Base-by-base conservation (phyloP, 2,329 filamentous ascomycete genomes). In the Talaromyces piceae region DNA sequence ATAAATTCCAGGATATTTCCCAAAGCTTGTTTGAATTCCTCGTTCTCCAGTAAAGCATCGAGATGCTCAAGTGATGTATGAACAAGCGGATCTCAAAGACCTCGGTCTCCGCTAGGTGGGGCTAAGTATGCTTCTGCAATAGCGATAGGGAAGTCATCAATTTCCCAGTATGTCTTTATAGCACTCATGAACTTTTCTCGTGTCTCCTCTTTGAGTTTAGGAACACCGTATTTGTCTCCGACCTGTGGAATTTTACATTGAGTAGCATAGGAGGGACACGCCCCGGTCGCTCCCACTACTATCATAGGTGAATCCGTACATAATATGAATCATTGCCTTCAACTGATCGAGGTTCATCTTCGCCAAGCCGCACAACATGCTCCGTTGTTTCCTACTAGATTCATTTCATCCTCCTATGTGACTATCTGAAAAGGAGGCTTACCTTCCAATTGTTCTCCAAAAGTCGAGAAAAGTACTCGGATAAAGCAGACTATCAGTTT, bases 321-420 rank as follows among this genome's bases (percentile, higher is more conserved):
- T 59, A 28, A 58, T 62, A 26, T 53, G 49, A 23, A 64, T 45
- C 59, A 60, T 63, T 48, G 58, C 60, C 52, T 59, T n/a, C n/a
- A n/a, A n/a, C n/a, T n/a, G n/a, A n/a, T n/a, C n/a, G n/a, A n/a
- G n/a, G n/a, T n/a, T n/a, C n/a, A n/a, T n/a, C n/a, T n/a, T n/a
- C n/a, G n/a, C n/a, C n/a, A n/a, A n/a, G n/a, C n/a, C n/a, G n/a
- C n/a, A n/a, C n/a, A n/a, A n/a, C n/a, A n/a, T n/a, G n/a, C n/a
- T n/a, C n/a, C n/a, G n/a, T n/a, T n/a, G n/a, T n/a, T n/a, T n/a
- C n/a, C n/a, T n/a, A n/a, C n/a, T n/a, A n/a, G n/a, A n/a, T n/a
- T n/a, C n/a, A n/a, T n/a, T n/a, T n/a, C n/a, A n/a, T n/a, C n/a
- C n/a, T n/a, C n/a, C n/a, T n/a, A n/a, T n/a, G n/a, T n/a, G n/a